A percentile compares a stretch with the other conserved stretches of the same genome.
phyloP scores from a whole-genome alignment of 2,329 filamentous ascomycete genomes.

The Botrytis fabae region DNA sequence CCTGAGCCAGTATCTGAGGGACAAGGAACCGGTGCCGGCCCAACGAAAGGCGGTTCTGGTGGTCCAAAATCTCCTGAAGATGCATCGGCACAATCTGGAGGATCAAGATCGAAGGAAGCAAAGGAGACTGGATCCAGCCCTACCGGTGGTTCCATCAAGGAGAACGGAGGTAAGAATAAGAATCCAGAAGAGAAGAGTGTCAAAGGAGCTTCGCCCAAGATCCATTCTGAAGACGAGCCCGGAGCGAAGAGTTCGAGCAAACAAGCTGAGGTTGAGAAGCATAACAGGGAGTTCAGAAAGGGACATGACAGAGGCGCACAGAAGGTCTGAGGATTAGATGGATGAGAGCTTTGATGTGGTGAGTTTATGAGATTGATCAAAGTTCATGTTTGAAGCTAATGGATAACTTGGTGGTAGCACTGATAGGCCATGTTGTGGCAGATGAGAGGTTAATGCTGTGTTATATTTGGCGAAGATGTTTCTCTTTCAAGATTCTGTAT shows the following conservation, averaged over 20 bases:
- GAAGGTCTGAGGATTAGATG: constrained; percentile 51
- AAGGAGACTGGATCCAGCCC: constrained; percentile 43
- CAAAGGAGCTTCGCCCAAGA: constrained; percentile 27
- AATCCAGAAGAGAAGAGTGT: background rate
- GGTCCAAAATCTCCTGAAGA: constrained; percentile 36
- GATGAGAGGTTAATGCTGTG: background rate
- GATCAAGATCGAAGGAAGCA: constrained; percentile 45
- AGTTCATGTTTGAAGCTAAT: background rate
- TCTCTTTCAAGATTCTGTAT: background rate
- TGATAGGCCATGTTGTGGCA: background rate
- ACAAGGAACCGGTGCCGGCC: constrained; percentile 43
- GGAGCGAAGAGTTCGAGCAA: constrained; percentile 45
- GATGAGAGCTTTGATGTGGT: constrained; percentile 54
- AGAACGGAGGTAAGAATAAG: constrained; percentile 34
- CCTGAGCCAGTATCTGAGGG: constrained; percentile 46
- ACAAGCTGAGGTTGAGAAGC: constrained; percentile 56
- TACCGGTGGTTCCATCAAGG: constrained; percentile 35
- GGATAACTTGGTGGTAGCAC: too few species aligned
- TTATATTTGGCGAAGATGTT: background rate
- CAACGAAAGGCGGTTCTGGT: constrained; percentile 41
- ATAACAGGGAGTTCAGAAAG: constrained; percentile 58
- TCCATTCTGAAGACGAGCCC: constrained; percentile 31
- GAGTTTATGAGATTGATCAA: background rate
- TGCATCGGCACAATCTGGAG: constrained; percentile 44
- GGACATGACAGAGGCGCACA: constrained; percentile 50